Evolutionary conservation across 768 basidiomycete genomes (phyloP).

Genomic region (Mycena maculata): DNA sequence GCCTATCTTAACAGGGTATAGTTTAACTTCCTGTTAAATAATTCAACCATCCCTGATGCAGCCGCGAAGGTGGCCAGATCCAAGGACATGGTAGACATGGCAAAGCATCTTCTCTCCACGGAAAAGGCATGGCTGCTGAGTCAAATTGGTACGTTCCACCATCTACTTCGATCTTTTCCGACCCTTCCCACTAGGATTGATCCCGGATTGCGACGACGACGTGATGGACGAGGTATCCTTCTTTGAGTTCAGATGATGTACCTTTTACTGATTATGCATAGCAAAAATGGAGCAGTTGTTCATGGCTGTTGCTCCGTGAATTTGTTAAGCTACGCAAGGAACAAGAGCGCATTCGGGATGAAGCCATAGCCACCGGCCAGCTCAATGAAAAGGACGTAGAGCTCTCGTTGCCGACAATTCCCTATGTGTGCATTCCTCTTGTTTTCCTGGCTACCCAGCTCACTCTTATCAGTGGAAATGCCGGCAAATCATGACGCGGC

Average conservation of each 20-base stretch:
- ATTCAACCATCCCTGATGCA: not conserved
- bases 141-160: slow-evolving; percentile 72
- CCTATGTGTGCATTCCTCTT: slow-evolving; percentile 58
- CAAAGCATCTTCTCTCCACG: slow-evolving; percentile 71
- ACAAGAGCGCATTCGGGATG: slow-evolving; percentile 57
- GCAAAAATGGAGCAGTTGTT: slow-evolving; percentile 88
- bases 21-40: not conserved
- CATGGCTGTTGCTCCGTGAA: slow-evolving; percentile 81
- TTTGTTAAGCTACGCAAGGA: slow-evolving; percentile 72
- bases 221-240: slow-evolving; percentile 84
- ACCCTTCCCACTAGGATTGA: slow-evolving; percentile 63
- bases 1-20: slow-evolving; percentile 75
- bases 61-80: slow-evolving; percentile 61
- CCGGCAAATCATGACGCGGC: slow-evolving; percentile 84
- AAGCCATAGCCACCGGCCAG: slow-evolving; percentile 50
- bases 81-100: slow-evolving; percentile 70
- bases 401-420: slow-evolving; percentile 70
- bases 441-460: slow-evolving; percentile 2
- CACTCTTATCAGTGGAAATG: slow-evolving; percentile 64
- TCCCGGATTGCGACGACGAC: slow-evolving; percentile 86
- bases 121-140: slow-evolving; percentile 87
- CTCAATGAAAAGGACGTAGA: slow-evolving; percentile 51
- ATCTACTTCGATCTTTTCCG: too few species aligned
- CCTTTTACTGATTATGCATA: slow-evolving; percentile 35
- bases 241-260: not conserved